A percentile compares a stretch with the other conserved stretches of the same genome.
Conservation (phyloP, 768 basidiomycete species). For the Mycena olivaceomarginata region DNA sequence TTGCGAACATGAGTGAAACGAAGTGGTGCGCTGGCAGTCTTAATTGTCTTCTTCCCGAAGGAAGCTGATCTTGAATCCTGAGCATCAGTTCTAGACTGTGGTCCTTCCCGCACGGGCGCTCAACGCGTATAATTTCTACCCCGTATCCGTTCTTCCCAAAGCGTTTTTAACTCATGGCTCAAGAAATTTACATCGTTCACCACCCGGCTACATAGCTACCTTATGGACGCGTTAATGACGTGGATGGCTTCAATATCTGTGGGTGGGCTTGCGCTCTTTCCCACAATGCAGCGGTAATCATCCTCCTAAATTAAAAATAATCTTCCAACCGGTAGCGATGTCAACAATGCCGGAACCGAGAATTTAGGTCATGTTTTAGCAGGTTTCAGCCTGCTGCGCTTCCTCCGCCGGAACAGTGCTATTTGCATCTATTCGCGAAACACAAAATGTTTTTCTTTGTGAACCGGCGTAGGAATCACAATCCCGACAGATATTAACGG, state of each 20-base stretch:
- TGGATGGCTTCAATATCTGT: background rate
- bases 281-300: constrained; percentile 8
- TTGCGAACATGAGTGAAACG: constrained; percentile 2
- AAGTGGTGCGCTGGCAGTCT: constrained; percentile 13
- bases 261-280: constrained; percentile 6
- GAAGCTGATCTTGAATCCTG: constrained; percentile 11
- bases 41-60: constrained; percentile 12
- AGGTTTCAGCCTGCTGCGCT: background rate
- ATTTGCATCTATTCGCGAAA: constrained; percentile 13
- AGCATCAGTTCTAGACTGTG: constrained; percentile 5
- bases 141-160: background rate
- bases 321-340: constrained; percentile 10
- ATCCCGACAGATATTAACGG: background rate
- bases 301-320: constrained; percentile 16
- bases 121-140: constrained; percentile 1
- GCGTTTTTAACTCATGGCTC: constrained; percentile 5
- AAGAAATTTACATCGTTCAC: constrained; percentile 12
- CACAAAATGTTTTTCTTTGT: background rate
- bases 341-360: background rate
- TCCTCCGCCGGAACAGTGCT: constrained; percentile 9
- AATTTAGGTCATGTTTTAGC: constrained; percentile 16
- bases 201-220: constrained; percentile 9
- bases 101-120: constrained; percentile 8
- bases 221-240: constrained; percentile 5
- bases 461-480: constrained; percentile 8